These are phyloP conservation scores for Herpomyces periplanetae DNA, from an alignment of 2,329 filamentous ascomycete genomes.

Conservation along the genomic window DNA sequence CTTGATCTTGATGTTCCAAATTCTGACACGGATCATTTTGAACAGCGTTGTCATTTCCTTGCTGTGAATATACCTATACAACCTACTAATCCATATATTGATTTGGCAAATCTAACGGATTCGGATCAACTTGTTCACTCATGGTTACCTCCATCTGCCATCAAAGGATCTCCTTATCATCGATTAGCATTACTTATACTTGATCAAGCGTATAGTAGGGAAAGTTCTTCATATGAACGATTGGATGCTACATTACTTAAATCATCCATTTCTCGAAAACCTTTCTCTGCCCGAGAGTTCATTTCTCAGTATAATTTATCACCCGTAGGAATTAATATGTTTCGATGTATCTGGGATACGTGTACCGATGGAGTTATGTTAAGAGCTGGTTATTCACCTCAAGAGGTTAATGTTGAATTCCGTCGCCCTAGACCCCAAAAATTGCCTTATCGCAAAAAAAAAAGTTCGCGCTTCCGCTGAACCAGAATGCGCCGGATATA, in stretches of 20 bases:
- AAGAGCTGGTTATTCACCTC: conserved; percentile 26
- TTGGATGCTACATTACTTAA: conserved; percentile 22
- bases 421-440: conserved; percentile 34
- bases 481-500: too few species aligned
- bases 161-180: conserved; percentile 72
- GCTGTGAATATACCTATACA: conserved; percentile 30
- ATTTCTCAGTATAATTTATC: conserved; percentile 23
- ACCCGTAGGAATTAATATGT: conserved; percentile 47
- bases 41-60: conserved; percentile 49
- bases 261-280: too few species aligned
- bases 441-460: conserved; percentile 20
- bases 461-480: conserved; percentile 10
- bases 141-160: conserved; percentile 51
- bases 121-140: too few species aligned
- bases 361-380: conserved; percentile 56
- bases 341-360: conserved; percentile 65
- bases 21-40: conserved; percentile 29
- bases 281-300: conserved; percentile 39
- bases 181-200: conserved; percentile 47
- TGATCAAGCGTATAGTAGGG: conserved; percentile 24
- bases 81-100: conserved; percentile 17
- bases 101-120: conserved; percentile 18
- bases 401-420: conserved; percentile 45
- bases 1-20: conserved; percentile 71
- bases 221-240: conserved; percentile 13